Evolutionary conservation across 228 moss, liverwort and hornwort species (phyloP), one percentile per base, ranked within the genome.

Genomic region (Sphagnum magellanicum): DNA sequence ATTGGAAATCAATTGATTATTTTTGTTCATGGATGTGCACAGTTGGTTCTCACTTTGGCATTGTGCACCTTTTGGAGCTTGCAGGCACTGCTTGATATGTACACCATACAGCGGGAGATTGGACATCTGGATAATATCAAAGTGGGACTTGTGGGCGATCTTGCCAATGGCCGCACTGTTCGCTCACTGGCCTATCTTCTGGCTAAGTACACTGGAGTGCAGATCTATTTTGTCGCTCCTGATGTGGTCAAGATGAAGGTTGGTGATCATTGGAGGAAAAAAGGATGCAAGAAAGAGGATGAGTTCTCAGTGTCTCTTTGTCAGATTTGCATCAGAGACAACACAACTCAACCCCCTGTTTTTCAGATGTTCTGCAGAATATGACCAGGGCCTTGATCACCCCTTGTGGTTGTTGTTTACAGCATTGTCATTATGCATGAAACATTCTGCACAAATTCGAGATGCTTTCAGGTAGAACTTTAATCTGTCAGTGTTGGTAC

Each of bases 231-330:
- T 60, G 98, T 98, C 68, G 78, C 98, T 70, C 98, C 94, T 66
- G 93, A 93, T 59, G 98, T 92, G 11, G 93, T 93, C 14, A 91
- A 84, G 77, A 93, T 98, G 98, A 98, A 93, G 93, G 97, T 97
- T 72, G 11, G 53, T 17, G 48, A 8, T 13, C 55, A 55, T 55
- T 12, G 8, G 55, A 55, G 55, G 55, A 55, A 55, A 32, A 32
- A 32, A 32, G 32, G 32, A 32, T 32, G 32, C 32, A 32, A 32
- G 32, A 32, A 32, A 32, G 32, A 32, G 32, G 32, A 32, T 32
- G 32, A 32, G 32, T 32, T 32, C 32, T 32, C 32, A 32, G 32
- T 32, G 32, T 32, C 32, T 32, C 32, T 32, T 32, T 32, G 32
- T 32, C 32, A 32, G 32, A 32, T 32, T 32, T 32, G 32, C 32